A percentile compares a stretch with the other conserved stretches of the same genome.
These are phyloP conservation scores for Cunninghamia lanceolata DNA, from an alignment of 75 land plant genomes.

Conservation along the genomic window DNA sequence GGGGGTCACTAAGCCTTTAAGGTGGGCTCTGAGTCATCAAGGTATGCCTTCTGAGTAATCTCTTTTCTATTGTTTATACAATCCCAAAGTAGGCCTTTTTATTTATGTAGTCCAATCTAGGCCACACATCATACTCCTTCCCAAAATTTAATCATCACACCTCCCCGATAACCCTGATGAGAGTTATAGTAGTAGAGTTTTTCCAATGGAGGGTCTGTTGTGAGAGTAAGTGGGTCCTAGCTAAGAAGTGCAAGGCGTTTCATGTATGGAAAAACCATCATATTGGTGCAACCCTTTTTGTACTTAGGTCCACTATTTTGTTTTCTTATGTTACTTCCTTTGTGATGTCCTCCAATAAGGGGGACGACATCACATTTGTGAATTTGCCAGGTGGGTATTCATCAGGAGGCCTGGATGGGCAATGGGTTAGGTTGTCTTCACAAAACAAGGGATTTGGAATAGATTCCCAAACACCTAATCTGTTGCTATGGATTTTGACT, in stretches of 20 bases:
- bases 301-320: constrained; percentile 25
- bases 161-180: constrained; percentile 35
- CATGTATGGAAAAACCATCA: constrained; percentile 49
- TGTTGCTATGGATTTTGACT: constrained; percentile 51
- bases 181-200: constrained; percentile 40
- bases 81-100: neutral
- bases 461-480: neutral
- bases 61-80: neutral
- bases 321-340: constrained; percentile 62
- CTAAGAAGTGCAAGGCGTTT: constrained; percentile 34
- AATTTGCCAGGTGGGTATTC: constrained; percentile 32
- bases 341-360: constrained; percentile 37
- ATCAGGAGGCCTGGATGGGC: constrained; percentile 21
- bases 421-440: constrained; percentile 36
- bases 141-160: neutral
- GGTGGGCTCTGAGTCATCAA: neutral
- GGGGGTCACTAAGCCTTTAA: no score
- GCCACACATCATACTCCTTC: neutral
- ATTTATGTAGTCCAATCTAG: neutral
- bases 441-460: neutral
- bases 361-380: constrained; percentile 57
- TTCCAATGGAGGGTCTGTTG: constrained; percentile 14
- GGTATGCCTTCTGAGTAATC: neutral
- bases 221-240: constrained; percentile 28
- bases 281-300: constrained; percentile 20